A percentile compares a stretch with the other conserved stretches of the same genome.
phyloP scores from a whole-genome alignment of 371 early-diverging fungal genomes.

The Rhizoclosmatium hyalinum region DNA sequence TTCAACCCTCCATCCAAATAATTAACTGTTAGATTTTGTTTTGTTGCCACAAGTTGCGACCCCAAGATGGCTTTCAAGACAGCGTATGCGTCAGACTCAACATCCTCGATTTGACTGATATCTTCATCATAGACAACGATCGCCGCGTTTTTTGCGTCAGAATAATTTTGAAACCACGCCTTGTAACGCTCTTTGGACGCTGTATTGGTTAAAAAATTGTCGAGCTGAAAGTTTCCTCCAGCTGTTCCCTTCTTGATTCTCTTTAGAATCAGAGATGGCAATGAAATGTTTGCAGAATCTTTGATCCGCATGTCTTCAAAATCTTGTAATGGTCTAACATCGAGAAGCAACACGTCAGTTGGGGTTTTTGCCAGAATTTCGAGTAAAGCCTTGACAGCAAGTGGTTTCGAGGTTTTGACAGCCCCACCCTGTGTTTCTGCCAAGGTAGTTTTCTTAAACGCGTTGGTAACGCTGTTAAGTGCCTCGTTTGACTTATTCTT shows the following conservation, averaged over 20 bases:
- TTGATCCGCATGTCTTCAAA: conserved; percentile 31
- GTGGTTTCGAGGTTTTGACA: neutral
- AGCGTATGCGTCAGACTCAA: conserved; percentile 14
- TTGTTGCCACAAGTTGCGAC: neutral
- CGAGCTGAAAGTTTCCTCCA: conserved; percentile 39
- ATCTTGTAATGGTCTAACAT: conserved; percentile 43
- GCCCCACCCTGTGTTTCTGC: neutral
- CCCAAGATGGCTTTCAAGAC: conserved; percentile 18
- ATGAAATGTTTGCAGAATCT: conserved; percentile 43
- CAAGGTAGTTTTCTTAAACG: neutral
- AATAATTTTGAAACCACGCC: conserved; percentile 30
- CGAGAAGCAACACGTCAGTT: conserved; percentile 30
- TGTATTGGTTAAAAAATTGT: conserved; percentile 40
- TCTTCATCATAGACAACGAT: conserved; percentile 51
- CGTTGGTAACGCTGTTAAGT: neutral
- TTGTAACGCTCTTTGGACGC: conserved; percentile 37
- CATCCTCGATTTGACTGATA: conserved; percentile 30
- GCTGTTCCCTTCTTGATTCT: conserved; percentile 39
- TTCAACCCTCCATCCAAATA: conserved; percentile 25
- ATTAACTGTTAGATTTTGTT: conserved; percentile 5
- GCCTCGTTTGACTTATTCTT: neutral
- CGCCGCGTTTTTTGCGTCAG: neutral
- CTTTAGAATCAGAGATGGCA: conserved; percentile 50
- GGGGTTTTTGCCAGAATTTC: neutral
- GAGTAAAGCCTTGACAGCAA: neutral